Evolutionary conservation across 257 asterid species (phyloP), one percentile per base, ranked within the genome.

Genomic region (Paraleonurus japonicus): DNA sequence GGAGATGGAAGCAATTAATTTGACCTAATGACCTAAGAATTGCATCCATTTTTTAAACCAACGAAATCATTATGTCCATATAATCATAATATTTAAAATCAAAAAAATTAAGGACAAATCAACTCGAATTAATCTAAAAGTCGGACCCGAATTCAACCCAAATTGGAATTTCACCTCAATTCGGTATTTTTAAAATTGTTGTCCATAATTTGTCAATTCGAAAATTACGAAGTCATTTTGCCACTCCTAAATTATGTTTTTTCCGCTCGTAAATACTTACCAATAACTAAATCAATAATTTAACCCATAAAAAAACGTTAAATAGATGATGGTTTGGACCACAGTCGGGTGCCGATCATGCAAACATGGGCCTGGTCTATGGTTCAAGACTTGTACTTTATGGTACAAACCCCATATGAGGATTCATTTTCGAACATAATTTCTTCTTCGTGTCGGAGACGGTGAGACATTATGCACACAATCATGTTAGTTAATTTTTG

Each of bases 381-480:
- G 71, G 37, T 65, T 57, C 70, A 45, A 50, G 76, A 39, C 70
- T 58, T 69, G 74, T 67, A 67, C 37, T 66, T 65, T 62, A 79
- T 11, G 58, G 60, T 64, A 39, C 78, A 76, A 9, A 11, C 73
- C 48, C 51, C 63, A 64, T 0, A 26, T 54, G 28, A 19, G 28
- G 20, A 9, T 32, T 66, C 43, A 66, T 10, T 58, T 64, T 69
- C 64, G 33, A 59, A 17, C 71, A 23, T 0, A 51, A n/a, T 69
- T 20, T 9, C 37, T 43, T 47, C 61, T 61, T 51, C 65, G 32
- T 82, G 84, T 82, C 83, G 84, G 79, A 1, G 27, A 12, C 62
- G 33, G 3, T 22, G 81, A 78, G 78, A 81, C 92, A 83, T 28
- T 15, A 50, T 47, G 62, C 73, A 75, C 84, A 65, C 22, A 30